phyloP scores from a whole-genome alignment of 1,284 basidiomycete species.

The Ustilago nuda region DNA sequence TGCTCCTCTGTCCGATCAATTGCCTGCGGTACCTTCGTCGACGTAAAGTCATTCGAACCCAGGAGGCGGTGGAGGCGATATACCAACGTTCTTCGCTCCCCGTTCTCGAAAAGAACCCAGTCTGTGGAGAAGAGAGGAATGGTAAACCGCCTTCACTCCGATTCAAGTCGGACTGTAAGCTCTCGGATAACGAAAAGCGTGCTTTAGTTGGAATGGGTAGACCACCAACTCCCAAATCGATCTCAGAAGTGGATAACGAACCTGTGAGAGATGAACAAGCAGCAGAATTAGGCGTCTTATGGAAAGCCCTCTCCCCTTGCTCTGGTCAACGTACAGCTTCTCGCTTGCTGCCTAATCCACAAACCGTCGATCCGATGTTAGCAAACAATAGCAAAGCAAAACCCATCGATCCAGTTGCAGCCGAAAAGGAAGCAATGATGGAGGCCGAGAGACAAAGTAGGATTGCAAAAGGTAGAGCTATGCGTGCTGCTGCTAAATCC shows the following conservation, averaged over 20 bases:
- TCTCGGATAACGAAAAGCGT: conserved; percentile 25
- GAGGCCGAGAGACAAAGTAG: conserved; percentile 40
- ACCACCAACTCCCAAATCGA: conserved; percentile 24
- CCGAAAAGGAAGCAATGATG: conserved; percentile 42
- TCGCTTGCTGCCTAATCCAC: conserved; percentile 56
- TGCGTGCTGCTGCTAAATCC: conserved; percentile 26
- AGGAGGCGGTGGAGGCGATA: conserved; percentile 31
- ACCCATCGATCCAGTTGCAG: conserved; percentile 35
- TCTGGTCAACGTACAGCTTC: conserved; percentile 32
- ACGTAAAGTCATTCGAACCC: conserved; percentile 9
- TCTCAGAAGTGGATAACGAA: conserved; percentile 24
- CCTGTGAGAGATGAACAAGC: conserved; percentile 59
- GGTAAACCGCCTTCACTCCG: conserved; percentile 25
- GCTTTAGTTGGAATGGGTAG: background rate
- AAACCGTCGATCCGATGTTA: conserved; percentile 56
- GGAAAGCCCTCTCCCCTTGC: conserved; percentile 25
- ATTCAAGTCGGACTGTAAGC: conserved; percentile 15
- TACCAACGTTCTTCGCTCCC: conserved; percentile 32
- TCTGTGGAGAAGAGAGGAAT: background rate
- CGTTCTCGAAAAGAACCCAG: conserved; percentile 35
- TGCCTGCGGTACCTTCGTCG: conserved; percentile 34
- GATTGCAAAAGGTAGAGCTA: conserved; percentile 35
- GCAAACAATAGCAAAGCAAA: conserved; percentile 45
- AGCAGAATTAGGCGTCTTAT: conserved; percentile 18
- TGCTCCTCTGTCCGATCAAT: conserved; percentile 35